Percentiles rank a stretch among this genome's conserved stretches.
phyloP scores from a whole-genome alignment of 306 rosid species.

The Morella rubra region DNA sequence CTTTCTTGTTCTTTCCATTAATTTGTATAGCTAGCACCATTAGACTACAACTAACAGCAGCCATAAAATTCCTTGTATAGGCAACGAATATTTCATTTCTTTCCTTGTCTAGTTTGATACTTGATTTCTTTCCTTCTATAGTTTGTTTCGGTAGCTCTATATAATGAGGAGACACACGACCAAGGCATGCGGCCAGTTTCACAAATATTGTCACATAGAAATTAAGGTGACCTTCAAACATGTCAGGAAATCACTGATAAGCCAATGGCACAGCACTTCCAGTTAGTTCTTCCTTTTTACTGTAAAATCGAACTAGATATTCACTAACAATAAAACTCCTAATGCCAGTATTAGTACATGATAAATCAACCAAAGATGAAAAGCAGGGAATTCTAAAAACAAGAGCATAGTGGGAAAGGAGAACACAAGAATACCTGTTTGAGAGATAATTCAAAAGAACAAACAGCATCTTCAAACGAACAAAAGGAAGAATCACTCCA shows the following conservation, averaged over 20 bases:
- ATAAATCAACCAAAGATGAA: constrained; percentile 14
- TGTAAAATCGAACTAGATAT: background rate
- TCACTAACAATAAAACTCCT: background rate
- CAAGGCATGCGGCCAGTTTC: too few relatives aligned
- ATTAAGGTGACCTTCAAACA: background rate
- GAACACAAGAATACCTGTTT: constrained; percentile 56
- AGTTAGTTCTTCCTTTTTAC: background rate
- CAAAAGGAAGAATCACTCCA: constrained; percentile 70
- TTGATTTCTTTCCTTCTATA: too few relatives aligned
- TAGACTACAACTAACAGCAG: too few relatives aligned
- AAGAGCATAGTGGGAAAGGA: constrained; percentile 14
- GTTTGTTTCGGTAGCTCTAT: too few relatives aligned
- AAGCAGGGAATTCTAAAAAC: constrained; percentile 16
- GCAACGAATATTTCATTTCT: too few relatives aligned
- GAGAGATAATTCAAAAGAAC: constrained; percentile 57
- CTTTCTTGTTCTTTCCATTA: too few relatives aligned
- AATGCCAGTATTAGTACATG: background rate
- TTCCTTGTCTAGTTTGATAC: too few relatives aligned
- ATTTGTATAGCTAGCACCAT: too few relatives aligned
- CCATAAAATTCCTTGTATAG: too few relatives aligned
- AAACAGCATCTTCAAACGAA: constrained; percentile 61
- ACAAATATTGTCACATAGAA: background rate
- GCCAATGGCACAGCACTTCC: background rate
- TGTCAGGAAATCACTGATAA: background rate
- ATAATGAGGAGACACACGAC: too few relatives aligned